Conservation (phyloP, 257 asterid genomes). For the Gynochthodes officinalis region DNA sequence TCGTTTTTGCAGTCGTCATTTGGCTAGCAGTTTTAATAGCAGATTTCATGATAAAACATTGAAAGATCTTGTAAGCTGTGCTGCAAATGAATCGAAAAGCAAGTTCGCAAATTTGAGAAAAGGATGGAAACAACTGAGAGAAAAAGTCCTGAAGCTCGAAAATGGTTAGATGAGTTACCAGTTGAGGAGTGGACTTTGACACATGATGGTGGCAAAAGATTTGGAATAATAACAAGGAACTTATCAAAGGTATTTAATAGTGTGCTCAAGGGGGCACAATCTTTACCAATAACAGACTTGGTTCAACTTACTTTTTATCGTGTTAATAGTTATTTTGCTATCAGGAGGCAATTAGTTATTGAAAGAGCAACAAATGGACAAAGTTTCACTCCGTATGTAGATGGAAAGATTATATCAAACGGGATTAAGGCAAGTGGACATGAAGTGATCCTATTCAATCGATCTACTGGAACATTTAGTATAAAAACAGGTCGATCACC, state of each 20-base stretch:
- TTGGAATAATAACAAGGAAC: background rate
- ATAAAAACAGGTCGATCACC: background rate
- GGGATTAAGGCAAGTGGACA: background rate
- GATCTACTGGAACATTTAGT: background rate
- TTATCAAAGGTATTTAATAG: background rate
- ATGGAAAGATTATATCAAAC: background rate
- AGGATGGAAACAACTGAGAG: background rate
- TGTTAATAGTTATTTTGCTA: background rate
- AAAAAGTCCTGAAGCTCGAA: background rate
- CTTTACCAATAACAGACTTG: background rate
- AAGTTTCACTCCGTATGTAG: background rate
- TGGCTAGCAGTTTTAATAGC: background rate
- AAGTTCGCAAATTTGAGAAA: background rate
- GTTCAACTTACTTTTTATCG: conserved; percentile 3
- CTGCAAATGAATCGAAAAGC: background rate
- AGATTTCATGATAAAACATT: background rate
- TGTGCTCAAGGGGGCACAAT: background rate
- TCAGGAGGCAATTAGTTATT: background rate
- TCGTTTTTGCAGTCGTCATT: background rate
- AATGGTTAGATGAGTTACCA: background rate
- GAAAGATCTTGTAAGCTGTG: background rate
- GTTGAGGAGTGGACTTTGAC: background rate
- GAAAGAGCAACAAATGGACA: background rate
- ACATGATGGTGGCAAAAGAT: background rate
- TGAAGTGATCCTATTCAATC: conserved; percentile 1